Evolutionary conservation across 306 rosid genomes (phyloP), one percentile per base, ranked within the genome.

Genomic region (Betula pendula): DNA sequence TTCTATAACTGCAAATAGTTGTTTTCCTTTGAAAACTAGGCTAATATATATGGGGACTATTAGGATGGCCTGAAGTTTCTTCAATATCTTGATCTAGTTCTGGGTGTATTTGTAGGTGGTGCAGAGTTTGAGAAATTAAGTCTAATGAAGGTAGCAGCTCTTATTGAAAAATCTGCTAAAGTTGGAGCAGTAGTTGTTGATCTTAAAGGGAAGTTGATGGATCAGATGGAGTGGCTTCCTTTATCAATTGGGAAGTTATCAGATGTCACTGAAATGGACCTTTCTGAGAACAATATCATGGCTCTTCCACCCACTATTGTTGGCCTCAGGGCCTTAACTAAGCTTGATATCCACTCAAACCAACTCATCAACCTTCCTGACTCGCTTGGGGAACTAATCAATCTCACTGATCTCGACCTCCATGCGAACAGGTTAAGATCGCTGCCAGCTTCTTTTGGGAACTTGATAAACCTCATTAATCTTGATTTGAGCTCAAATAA

Each of bases 141-240:
- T 77, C 83, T 90, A 12, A 85, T 95, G 96, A 90, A 90, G 86
- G 92, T 88, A 77, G 97, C 98, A 22, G 88, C 96, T 75, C 73
- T 95, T 12, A 89, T 95, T 79, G 98, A 92, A 81, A 85, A 48
- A 79, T 85, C 80, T 76, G 90, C 89, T 19, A 89, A 84, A 68
- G 89, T 77, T 68, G 92, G 90, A 49, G 84, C 81, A 42, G 40
- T 76, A 74, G 88, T 40, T 44, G 91, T 95, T 77, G 90, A 95
- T 51, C 95, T 95, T 44, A 88, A 80, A 84, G 96, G 92, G n/a
- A 95, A 84, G 47, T 87, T 94, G 79, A 81, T 70, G 82, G 98
- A 95, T 56, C 90, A 84, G 82, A 68, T 85, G 89, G 97, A 95
- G 71, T 92, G 93, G 93, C 92, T 95, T 80, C 98, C 98, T 2